These are phyloP conservation scores for Xylaria intraflava DNA, from an alignment of 495 filamentous ascomycete genomes.

Conservation along the genomic window DNA sequence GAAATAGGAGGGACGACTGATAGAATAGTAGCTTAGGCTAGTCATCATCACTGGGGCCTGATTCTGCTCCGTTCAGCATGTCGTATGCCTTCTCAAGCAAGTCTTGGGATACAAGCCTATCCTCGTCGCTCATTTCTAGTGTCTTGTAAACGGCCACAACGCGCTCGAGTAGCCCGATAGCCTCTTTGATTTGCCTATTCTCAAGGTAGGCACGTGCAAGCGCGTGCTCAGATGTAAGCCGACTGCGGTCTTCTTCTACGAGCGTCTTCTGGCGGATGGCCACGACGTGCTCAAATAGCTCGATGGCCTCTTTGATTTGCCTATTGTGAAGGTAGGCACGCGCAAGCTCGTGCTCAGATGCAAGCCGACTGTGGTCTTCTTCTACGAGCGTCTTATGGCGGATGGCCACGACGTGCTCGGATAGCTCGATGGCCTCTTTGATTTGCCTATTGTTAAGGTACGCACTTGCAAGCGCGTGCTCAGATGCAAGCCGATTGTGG, in stretches of 20 bases:
- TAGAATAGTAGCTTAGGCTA: no score
- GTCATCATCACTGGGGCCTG: no score
- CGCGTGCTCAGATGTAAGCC: conserved; percentile 25
- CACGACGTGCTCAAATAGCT: conserved; percentile 28
- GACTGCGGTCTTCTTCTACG: conserved; percentile 22
- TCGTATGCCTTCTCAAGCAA: conserved; percentile 26
- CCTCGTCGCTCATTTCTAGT: conserved; percentile 18
- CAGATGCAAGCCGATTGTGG: no score
- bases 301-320: conserved; percentile 20
- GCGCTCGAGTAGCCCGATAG: conserved; percentile 31
- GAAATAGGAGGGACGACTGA: no score
- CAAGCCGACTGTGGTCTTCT: conserved; percentile 23
- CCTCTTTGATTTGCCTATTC: conserved; percentile 17
- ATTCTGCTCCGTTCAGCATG: no score
- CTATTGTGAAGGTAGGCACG: conserved; percentile 21
- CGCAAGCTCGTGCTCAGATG: conserved; percentile 26
- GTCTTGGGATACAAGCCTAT: conserved; percentile 28
- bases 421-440: no score
- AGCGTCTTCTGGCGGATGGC: conserved; percentile 18
- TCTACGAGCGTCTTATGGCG: no score
- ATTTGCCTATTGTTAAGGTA: no score
- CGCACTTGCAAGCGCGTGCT: no score
- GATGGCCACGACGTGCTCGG: no score
- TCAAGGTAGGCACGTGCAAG: conserved; percentile 22
- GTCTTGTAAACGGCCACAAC: conserved; percentile 25